phyloP scores from a whole-genome alignment of 2,329 filamentous ascomycete species.

The Drechmeria coniospora region DNA sequence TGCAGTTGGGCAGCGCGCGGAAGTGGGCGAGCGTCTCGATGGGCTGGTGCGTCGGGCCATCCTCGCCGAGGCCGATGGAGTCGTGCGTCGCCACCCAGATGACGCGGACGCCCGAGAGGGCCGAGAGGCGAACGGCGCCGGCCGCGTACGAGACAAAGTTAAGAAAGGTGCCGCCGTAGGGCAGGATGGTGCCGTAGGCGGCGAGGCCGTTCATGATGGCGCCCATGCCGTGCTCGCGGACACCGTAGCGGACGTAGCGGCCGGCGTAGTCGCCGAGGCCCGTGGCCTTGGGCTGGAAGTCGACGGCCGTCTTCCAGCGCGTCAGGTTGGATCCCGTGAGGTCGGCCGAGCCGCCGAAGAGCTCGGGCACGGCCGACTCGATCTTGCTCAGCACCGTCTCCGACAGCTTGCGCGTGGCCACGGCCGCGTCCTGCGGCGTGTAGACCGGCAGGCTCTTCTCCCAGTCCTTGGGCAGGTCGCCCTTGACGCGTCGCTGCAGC shows the following conservation, averaged over 20 bases:
- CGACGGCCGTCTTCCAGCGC: slow-evolving; percentile 88
- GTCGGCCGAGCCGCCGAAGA: slow-evolving; percentile 92
- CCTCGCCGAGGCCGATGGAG: slow-evolving; percentile 97
- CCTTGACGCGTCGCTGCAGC: slow-evolving; percentile 62
- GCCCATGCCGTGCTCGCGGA: slow-evolving; percentile 85
- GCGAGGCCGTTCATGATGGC: slow-evolving; percentile 90
- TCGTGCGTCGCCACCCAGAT: slow-evolving; percentile 98
- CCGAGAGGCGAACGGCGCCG: slow-evolving; percentile 84
- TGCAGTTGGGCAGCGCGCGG: slow-evolving; percentile 96
- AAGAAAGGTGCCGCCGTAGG: slow-evolving; percentile 90
- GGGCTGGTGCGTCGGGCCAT: slow-evolving; percentile 96
- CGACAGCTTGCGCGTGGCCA: slow-evolving; percentile 91
- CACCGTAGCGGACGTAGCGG: slow-evolving; percentile 85
- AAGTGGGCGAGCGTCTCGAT: slow-evolving; percentile 97
- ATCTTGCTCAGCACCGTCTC: slow-evolving; percentile 87
- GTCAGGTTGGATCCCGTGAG: slow-evolving; percentile 98
- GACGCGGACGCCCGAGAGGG: slow-evolving; percentile 75
- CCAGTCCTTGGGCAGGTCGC: slow-evolving; percentile 89
- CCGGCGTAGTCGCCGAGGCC: slow-evolving; percentile 81
- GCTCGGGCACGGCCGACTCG: slow-evolving; percentile 68
- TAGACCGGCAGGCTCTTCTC: slow-evolving; percentile 86
- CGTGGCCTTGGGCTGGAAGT: slow-evolving; percentile 85
- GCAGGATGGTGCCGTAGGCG: slow-evolving; percentile 89
- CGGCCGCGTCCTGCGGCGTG: slow-evolving; percentile 67
- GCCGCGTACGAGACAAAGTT: slow-evolving; percentile 99